These are phyloP conservation scores for Petrea volubilis DNA, from an alignment of 257 asterid genomes.

Conservation along the genomic window DNA sequence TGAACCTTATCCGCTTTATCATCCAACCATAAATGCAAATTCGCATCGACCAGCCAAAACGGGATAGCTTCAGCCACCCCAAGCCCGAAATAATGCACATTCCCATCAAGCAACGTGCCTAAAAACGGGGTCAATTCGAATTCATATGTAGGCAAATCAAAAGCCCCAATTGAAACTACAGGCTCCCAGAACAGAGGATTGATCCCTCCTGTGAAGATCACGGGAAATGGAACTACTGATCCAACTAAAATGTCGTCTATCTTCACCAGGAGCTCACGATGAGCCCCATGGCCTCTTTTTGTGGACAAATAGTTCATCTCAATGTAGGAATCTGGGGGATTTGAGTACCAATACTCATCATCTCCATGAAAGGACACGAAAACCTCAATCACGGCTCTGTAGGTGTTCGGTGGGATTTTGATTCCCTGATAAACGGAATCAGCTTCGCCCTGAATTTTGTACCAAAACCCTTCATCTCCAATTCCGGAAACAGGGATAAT, in stretches of 20 bases:
- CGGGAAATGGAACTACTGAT: conserved; percentile 79
- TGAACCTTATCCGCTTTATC: conserved; percentile 38
- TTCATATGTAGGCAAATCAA: conserved; percentile 81
- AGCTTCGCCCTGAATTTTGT: conserved; percentile 50
- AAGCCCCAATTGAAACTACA: conserved; percentile 81
- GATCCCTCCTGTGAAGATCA: conserved; percentile 74
- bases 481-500: conserved; percentile 61
- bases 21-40: conserved; percentile 85
- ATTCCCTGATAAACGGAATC: conserved; percentile 43
- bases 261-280: conserved; percentile 65
- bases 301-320: conserved; percentile 39
- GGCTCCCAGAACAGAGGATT: conserved; percentile 94
- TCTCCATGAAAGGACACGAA: conserved; percentile 73
- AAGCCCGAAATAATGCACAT: conserved; percentile 50
- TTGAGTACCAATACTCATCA: conserved; percentile 93
- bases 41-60: conserved; percentile 84
- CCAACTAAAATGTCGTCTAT: conserved; percentile 64
- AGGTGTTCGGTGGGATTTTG: conserved; percentile 58
- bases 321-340: conserved; percentile 75
- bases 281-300: conserved; percentile 67
- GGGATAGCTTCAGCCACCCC: conserved; percentile 61
- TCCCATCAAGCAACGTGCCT: conserved; percentile 56
- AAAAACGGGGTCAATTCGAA: conserved; percentile 70
- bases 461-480: conserved; percentile 72
- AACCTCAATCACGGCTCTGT: conserved; percentile 77